Evolutionary conservation across 2,329 filamentous ascomycete species (phyloP).

Genomic region (Botrytis tulipae): DNA sequence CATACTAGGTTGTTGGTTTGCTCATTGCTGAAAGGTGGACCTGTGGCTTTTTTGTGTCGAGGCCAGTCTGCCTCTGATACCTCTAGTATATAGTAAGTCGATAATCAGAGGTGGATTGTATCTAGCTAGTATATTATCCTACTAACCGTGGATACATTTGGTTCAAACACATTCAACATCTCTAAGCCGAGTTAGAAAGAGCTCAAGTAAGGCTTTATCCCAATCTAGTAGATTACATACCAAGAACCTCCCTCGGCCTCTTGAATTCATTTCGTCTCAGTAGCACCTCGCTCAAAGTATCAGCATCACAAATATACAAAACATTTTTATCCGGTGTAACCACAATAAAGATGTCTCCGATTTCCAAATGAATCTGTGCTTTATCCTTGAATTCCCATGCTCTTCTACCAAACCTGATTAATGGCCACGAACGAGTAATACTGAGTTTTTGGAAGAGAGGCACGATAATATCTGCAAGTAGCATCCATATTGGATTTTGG

Average conservation of each 20-base stretch:
- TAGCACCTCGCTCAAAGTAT: neutral
- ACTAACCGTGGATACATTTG: neutral
- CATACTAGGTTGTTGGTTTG: neutral
- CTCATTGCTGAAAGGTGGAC: neutral
- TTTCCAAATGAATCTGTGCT: neutral
- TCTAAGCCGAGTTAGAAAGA: neutral
- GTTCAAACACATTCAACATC: neutral
- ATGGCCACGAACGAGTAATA: neutral
- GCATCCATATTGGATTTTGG: neutral
- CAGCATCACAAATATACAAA: neutral
- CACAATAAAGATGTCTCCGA: neutral
- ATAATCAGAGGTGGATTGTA: neutral
- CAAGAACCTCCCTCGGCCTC: neutral
- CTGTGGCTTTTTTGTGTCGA: neutral
- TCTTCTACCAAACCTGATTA: neutral
- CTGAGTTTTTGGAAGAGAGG: neutral
- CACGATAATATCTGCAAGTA: neutral
- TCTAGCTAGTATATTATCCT: neutral
- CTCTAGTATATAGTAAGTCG: neutral
- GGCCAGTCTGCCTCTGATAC: neutral
- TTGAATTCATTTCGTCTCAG: neutral
- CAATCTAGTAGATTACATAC: neutral
- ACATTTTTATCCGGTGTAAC: neutral
- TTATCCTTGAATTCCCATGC: slow-evolving; percentile 1
- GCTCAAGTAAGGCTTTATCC: neutral